phyloP scores from a whole-genome alignment of 2,329 filamentous ascomycete genomes.

The Fusarium brevicatenulatum region DNA sequence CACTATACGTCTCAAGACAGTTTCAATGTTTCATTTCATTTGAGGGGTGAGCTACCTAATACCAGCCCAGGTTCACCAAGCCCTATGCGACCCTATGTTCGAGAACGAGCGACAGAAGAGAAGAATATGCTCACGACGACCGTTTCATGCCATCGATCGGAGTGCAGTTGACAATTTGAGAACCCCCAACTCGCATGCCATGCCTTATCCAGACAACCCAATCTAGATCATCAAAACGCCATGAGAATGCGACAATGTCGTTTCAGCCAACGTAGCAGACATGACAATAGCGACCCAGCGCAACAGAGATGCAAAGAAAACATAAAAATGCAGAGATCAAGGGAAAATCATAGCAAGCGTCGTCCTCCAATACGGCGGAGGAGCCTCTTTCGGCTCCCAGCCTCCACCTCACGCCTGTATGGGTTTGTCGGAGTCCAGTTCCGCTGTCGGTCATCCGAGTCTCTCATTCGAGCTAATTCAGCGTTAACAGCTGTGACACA shows the following conservation, averaged over 20 bases:
- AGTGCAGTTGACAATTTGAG: slow-evolving; percentile 20
- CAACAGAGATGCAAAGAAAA: slow-evolving; percentile 6
- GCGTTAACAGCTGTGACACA: slow-evolving; percentile 19
- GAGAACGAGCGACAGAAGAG: slow-evolving; percentile 33
- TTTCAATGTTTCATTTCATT: slow-evolving; percentile 23
- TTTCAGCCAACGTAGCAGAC: slow-evolving; percentile 34
- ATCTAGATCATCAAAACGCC: slow-evolving; percentile 44
- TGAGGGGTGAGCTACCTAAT: slow-evolving; percentile 31
- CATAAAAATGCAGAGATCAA: not conserved
- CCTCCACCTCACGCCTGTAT: slow-evolving; percentile 51
- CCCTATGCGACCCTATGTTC: slow-evolving; percentile 19
- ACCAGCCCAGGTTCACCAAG: slow-evolving; percentile 17
- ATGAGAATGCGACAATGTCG: slow-evolving; percentile 43
- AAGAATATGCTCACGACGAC: slow-evolving; percentile 18
- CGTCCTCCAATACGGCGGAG: slow-evolving; percentile 54
- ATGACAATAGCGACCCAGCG: slow-evolving; percentile 37
- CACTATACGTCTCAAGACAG: not conserved
- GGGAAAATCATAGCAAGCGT: slow-evolving; percentile 37
- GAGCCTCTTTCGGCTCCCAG: slow-evolving; percentile 50
- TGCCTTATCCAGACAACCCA: slow-evolving; percentile 28
- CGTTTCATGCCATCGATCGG: slow-evolving; percentile 15
- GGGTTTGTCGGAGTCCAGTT: slow-evolving; percentile 52
- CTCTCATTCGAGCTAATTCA: slow-evolving; percentile 60
- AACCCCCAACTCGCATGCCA: slow-evolving; percentile 15
- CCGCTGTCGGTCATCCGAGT: slow-evolving; percentile 61